Evolutionary conservation across 768 basidiomycete species (phyloP).

Genomic region (Mycena metata): DNA sequence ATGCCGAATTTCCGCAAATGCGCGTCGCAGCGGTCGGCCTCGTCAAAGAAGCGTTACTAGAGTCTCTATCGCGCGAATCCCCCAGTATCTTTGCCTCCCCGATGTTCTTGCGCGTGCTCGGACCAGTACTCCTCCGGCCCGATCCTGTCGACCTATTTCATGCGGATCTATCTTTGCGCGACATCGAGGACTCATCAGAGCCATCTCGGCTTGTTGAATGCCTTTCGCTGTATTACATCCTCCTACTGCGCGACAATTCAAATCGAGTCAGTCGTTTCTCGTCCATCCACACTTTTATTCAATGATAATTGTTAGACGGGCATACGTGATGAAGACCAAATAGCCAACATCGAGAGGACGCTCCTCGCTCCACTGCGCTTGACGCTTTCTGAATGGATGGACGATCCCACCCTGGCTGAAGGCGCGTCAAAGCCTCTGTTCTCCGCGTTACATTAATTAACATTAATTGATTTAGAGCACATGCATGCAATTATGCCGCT

Average conservation of each 20-base stretch:
- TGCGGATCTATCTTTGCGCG: constrained; percentile 51
- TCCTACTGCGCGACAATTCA: constrained; percentile 67
- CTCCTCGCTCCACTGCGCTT: constrained; percentile 61
- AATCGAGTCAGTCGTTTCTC: constrained; percentile 62
- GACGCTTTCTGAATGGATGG: constrained; percentile 52
- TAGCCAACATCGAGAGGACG: constrained; percentile 58
- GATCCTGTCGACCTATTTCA: constrained; percentile 67
- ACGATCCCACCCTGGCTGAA: constrained; percentile 38
- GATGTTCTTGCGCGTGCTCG: constrained; percentile 68
- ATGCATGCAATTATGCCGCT: constrained; percentile 53
- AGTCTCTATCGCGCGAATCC: constrained; percentile 53
- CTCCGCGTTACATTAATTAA: constrained; percentile 12
- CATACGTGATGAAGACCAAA: constrained; percentile 59
- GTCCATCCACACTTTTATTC: neutral
- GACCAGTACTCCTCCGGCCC: constrained; percentile 69
- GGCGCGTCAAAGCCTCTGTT: constrained; percentile 41
- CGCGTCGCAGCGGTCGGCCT: constrained; percentile 76
- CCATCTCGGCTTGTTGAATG: constrained; percentile 74
- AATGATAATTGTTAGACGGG: constrained; percentile 58
- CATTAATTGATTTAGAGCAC: constrained; percentile 39
- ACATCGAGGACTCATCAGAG: constrained; percentile 69
- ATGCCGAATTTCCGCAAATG: constrained; percentile 73
- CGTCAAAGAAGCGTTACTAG: constrained; percentile 75
- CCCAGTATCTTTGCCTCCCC: constrained; percentile 67
- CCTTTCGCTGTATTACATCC: constrained; percentile 76